Conservation (phyloP, 768 basidiomycete genomes). For the Peribolospora baueri region DNA sequence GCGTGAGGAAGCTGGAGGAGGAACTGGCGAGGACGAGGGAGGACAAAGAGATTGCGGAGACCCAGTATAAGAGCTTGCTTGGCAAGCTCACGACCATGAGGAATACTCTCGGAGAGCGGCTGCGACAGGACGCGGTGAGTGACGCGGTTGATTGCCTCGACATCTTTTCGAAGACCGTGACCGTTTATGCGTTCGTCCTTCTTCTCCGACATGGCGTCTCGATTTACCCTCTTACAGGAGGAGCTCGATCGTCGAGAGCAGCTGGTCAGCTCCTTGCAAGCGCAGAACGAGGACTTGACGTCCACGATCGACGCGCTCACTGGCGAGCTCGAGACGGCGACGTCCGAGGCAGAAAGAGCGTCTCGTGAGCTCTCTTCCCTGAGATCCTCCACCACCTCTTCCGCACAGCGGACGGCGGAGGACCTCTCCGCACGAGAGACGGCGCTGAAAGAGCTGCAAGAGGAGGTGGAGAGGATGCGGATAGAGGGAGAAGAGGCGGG, state of each 20-base stretch:
- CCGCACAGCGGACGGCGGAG: constrained; percentile 26
- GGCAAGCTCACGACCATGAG: constrained; percentile 82
- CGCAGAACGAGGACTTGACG: constrained; percentile 48
- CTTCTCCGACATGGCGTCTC: not conserved
- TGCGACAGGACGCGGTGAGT: constrained; percentile 85
- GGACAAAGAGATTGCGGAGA: constrained; percentile 67
- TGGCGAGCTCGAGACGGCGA: constrained; percentile 47
- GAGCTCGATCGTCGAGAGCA: constrained; percentile 86
- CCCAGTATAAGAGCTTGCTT: constrained; percentile 65
- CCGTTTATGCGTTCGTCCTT: not conserved
- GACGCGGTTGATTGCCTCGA: not conserved
- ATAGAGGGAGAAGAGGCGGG: constrained; percentile 62
- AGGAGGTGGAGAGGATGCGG: constrained; percentile 65
- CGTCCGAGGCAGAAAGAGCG: constrained; percentile 47
- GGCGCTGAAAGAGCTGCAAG: constrained; percentile 53
- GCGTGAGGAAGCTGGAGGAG: constrained; percentile 30
- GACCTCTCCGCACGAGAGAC: constrained; percentile 48
- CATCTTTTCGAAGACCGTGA: not conserved
- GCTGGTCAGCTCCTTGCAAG: constrained; percentile 48
- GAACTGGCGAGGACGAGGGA: constrained; percentile 51
- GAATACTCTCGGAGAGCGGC: constrained; percentile 71
- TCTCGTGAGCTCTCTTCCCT: constrained; percentile 34
- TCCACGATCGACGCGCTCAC: constrained; percentile 54
- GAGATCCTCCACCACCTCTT: constrained; percentile 16
- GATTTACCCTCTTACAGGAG: constrained; percentile 35